phyloP scores from a whole-genome alignment of 208 protist genomes.

The Leishmania braziliensis region DNA sequence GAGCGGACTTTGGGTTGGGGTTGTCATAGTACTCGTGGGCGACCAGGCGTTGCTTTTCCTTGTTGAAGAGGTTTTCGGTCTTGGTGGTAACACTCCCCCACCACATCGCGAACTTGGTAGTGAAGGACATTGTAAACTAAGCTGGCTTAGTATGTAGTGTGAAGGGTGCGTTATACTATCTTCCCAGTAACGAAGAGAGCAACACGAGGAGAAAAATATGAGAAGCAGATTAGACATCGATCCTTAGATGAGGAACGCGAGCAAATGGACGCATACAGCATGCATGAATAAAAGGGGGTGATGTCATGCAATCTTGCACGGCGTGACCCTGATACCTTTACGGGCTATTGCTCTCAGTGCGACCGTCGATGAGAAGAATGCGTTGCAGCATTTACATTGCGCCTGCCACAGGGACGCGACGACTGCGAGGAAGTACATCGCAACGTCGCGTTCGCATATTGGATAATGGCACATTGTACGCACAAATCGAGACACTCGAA shows the following conservation, averaged over 20 bases:
- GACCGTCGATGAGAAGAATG: too few relatives aligned
- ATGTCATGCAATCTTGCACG: neutral
- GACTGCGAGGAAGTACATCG: neutral
- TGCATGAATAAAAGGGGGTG: neutral
- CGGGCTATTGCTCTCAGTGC: neutral
- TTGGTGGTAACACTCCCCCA: slow-evolving; percentile 60
- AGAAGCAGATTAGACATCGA: neutral
- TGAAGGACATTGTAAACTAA: slow-evolving; percentile 47
- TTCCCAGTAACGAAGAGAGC: neutral
- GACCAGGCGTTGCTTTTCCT: slow-evolving; percentile 59
- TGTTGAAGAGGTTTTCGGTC: slow-evolving; percentile 60
- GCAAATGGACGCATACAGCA: neutral
- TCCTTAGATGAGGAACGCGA: too few relatives aligned
- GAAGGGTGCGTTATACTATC: neutral
- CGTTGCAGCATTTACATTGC: neutral
- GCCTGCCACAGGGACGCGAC: neutral
- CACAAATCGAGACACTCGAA: neutral
- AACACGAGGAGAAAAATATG: neutral
- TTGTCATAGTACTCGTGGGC: slow-evolving; percentile 69
- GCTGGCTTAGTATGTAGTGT: neutral
- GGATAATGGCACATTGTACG: neutral
- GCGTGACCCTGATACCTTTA: neutral
- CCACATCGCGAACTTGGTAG: slow-evolving; percentile 68
- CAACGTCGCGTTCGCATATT: neutral
- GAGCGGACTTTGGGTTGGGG: slow-evolving; percentile 37